Percentiles rank a stretch among this genome's conserved stretches.
Conservation (phyloP, 139 green algal species). For the Chlorella sorokiniana region DNA sequence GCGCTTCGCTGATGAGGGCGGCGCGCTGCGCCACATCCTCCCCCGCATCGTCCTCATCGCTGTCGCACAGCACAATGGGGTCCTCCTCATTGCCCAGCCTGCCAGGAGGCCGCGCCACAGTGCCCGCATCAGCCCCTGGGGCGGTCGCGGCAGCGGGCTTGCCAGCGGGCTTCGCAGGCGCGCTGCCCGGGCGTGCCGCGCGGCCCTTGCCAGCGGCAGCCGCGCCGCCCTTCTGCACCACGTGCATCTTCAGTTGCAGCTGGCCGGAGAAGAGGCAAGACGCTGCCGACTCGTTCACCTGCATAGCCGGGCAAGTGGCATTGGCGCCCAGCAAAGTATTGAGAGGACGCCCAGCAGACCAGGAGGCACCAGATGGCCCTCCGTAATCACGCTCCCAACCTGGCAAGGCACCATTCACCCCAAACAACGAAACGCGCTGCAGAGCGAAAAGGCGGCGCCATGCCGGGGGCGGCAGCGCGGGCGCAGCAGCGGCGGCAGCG, state of each 20-base stretch:
- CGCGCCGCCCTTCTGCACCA: conserved; percentile 6
- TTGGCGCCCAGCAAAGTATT: neutral
- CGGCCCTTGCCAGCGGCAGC: neutral
- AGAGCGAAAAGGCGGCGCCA: too few species aligned
- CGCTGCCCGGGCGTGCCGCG: neutral
- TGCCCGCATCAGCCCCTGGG: neutral
- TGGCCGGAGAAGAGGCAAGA: neutral
- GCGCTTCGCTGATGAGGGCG: neutral
- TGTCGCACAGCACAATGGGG: neutral
- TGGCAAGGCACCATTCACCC: neutral
- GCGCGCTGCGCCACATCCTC: neutral
- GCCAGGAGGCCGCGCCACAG: neutral
- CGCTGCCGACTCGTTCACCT: conserved; percentile 26
- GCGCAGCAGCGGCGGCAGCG: too few species aligned
- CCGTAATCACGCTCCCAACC: too few species aligned
- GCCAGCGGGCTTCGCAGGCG: neutral
- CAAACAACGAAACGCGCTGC: neutral
- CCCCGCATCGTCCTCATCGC: neutral
- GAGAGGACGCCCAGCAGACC: too few species aligned
- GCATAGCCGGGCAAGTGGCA: neutral
- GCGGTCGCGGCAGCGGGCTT: neutral
- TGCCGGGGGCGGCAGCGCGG: too few species aligned
- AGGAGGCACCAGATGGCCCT: too few species aligned
- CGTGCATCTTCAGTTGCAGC: conserved; percentile 19
- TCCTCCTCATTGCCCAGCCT: neutral